Base-by-base conservation (phyloP, 2,329 filamentous ascomycete species). In the Sphaceloma murrayae region DNA sequence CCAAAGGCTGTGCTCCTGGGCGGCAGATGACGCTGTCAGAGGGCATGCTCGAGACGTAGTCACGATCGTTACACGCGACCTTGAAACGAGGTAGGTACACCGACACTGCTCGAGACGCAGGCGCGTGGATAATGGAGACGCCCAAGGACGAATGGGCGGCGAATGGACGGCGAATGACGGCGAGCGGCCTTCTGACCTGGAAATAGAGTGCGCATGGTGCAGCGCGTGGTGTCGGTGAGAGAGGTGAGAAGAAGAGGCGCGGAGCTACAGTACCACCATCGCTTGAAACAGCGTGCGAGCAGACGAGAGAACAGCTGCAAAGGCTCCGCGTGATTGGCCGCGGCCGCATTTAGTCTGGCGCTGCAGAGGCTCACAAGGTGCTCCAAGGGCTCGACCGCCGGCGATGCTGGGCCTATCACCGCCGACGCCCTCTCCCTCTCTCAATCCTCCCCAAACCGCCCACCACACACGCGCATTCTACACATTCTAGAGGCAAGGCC, bases 401-500 rank as follows among this genome's bases (percentile, higher is more conserved):
- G 36, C 27, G 19, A 34, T 32, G 31, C n/a, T 29, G 22, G 36
- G 30, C 30, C 42, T 45, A 45, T 34, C 42, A 29, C 42, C n/a
- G 21, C 10, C 31, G 16, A 29, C 32, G 18, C 42, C 42, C 32
- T 32, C 42, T 45, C 30, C 40, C 33, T 32, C 40, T 43, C 27
- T 19, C 27, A 43, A 43, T 43, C 40, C 30, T 27, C 17, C 24
- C n/a, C 40, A 32, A 34, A 27, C 24, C 11, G 24, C 24, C 40
- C 8, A 43, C 18, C 8, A 19, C 40, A 19, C 29, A 29, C 38
- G 21, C 27, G 11, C n/a, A n/a, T n/a, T n/a, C n/a, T n/a, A n/a
- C n/a, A 40, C 36, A 40, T 40, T 40, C 36, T 40, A 40, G 36
- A 40, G 36, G 36, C 36, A 40, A 40, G 36, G 36, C 24, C 36